These are phyloP conservation scores for Coprinopsis strossmayeri DNA, from an alignment of 768 basidiomycete genomes.

Conservation along the genomic window DNA sequence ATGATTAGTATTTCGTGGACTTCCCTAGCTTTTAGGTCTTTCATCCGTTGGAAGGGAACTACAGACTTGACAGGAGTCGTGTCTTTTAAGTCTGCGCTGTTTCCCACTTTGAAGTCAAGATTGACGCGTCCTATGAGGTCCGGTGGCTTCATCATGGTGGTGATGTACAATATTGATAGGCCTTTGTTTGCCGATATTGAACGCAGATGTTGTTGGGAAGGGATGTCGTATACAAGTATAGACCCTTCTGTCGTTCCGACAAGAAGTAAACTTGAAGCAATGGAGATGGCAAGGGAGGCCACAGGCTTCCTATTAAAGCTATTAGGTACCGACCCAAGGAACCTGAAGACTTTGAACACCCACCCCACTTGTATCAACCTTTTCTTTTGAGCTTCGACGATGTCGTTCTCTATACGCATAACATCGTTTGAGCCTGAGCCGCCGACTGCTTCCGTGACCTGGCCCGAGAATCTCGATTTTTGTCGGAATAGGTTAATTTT, in stretches of 20 bases:
- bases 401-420: constrained; percentile 59
- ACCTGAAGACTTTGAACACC: constrained; percentile 16
- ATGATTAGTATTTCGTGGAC: constrained; percentile 66
- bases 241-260: constrained; percentile 70
- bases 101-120: constrained; percentile 39
- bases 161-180: constrained; percentile 62
- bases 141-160: constrained; percentile 77
- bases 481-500: constrained; percentile 75
- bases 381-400: constrained; percentile 40
- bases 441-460: constrained; percentile 62
- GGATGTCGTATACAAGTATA: constrained; percentile 79
- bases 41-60: constrained; percentile 65
- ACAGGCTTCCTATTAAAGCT: constrained; percentile 53
- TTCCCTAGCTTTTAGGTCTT: constrained; percentile 60
- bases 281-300: constrained; percentile 67
- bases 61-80: constrained; percentile 61
- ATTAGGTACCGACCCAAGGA: background rate
- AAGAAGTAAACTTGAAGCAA: constrained; percentile 73
- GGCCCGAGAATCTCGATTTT: constrained; percentile 45
- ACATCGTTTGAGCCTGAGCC: constrained; percentile 66
- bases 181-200: constrained; percentile 70
- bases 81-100: constrained; percentile 41
- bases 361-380: constrained; percentile 71
- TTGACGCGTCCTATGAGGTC: constrained; percentile 82
- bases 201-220: constrained; percentile 85